Evolutionary conservation across 495 filamentous ascomycete genomes (phyloP), one percentile per base, ranked within the genome.

Genomic region (Monascus purpureus): DNA sequence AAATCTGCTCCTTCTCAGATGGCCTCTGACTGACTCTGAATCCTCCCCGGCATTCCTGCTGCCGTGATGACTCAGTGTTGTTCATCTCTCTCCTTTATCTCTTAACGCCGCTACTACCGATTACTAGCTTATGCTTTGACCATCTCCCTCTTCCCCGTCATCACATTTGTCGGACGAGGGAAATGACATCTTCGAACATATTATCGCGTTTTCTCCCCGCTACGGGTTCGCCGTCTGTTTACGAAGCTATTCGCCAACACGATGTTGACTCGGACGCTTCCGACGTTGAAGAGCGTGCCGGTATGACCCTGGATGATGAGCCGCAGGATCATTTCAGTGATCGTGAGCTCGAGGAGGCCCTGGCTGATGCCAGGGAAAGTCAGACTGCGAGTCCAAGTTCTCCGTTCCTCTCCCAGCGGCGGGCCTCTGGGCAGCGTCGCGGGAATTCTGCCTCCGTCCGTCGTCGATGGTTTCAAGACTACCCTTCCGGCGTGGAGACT

Each of bases 131-230:
- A n/a, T n/a, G n/a, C n/a, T n/a, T n/a, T n/a, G n/a, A n/a, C n/a
- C n/a, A n/a, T n/a, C n/a, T n/a, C n/a, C n/a, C n/a, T n/a, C n/a
- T n/a, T n/a, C n/a, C n/a, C n/a, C n/a, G n/a, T n/a, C n/a, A n/a
- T n/a, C n/a, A n/a, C n/a, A n/a, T n/a, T n/a, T n/a, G n/a, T 42
- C 42, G 38, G 38, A 25, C 31, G 28, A 31, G 20, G 6, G 53
- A 45, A 33, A 73, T 72, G 62, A 87, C 86, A 80, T 60, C 80
- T 39, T 81, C 82, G 25, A 82, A 83, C 46, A 56, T 87, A 17
- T 67, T 92, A 32, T 84, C 80, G 15, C 73, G 76, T 17, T 63
- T 88, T 29, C 63, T 83, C 15, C 78, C 80, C 28, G 60, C 73
- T 4, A 59, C 68, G 25, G 70, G 70, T 33, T 72, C 69, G 13